Base-by-base conservation (phyloP, 768 basidiomycete species). In the Gloeopeniophorella convolvens region DNA sequence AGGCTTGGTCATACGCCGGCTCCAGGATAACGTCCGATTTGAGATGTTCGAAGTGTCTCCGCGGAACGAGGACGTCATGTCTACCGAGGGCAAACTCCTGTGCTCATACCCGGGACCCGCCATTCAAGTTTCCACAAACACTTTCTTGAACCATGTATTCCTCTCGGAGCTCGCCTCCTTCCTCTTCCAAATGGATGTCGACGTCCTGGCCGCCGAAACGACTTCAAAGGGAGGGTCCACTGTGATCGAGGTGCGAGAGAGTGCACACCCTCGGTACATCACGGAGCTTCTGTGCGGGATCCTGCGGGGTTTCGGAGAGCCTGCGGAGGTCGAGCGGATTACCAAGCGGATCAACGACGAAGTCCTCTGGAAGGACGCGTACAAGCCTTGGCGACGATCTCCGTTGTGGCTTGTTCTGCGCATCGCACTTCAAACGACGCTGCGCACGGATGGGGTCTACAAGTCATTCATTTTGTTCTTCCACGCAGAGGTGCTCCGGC, bases 41-140 rank as follows among this genome's bases (percentile, higher is more conserved):
- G 78, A 78, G 52, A 60, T 62, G 3, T 80, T 79, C 49, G 72
- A 78, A 52, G 64, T 71, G 10, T 71, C 72, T 2, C 67, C 75
- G 1, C 55, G 60, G 23, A 56, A 65, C 1, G 61, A 57, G 10
- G 49, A 50, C 4, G 67, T 80, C 13, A 72, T 74, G 62, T 58
- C 49, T 2, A 43, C 66, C 2, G 53, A 56, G 24, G 75, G 74
- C 31, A 76, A 75, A 48, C 65, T 79, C 3, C 21, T 70, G 5
- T 67, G 70, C n/a, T 68, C 66, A 0, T 78, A 68, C 59, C 77
- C 77, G 10, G 71, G 70, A 0, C 70, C 74, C 5, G 71, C 74
- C 2, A 63, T 75, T 27, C 42, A 66, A 23, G 18, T 78, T 21
- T 63, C 68, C 9, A 54, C 64, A 21, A 21, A 44, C 3, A 39